These are phyloP conservation scores for Raphanus sativus DNA, from an alignment of 345 rosid genomes.

Conservation along the genomic window DNA sequence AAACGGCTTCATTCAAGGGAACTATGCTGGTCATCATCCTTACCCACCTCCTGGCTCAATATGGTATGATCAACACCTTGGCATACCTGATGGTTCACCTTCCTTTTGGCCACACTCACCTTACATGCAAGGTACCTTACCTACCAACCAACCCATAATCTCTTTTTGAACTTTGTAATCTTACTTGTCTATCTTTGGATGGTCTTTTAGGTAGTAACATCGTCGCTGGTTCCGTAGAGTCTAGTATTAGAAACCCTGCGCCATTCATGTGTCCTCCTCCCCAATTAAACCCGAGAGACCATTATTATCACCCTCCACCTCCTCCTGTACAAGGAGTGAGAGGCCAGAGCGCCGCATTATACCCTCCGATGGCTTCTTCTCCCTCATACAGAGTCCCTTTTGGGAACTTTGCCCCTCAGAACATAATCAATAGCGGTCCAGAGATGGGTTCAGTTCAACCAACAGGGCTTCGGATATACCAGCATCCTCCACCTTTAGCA, in stretches of 20 bases:
- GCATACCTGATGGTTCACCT: constrained; percentile 52
- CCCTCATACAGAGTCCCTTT: constrained; percentile 37
- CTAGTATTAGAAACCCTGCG: constrained; percentile 54
- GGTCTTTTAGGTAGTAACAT: constrained; percentile 40
- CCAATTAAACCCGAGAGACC: constrained; percentile 47
- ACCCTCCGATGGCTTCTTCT: constrained; percentile 50
- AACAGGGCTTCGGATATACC: constrained; percentile 57
- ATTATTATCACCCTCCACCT: constrained; percentile 44
- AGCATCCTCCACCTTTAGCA: constrained; percentile 48
- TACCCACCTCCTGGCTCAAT: constrained; percentile 52
- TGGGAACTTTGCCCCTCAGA: constrained; percentile 45
- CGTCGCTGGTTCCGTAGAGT: constrained; percentile 53
- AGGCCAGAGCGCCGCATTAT: constrained; percentile 50
- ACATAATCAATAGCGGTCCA: constrained; percentile 37
- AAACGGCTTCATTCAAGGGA: constrained; percentile 58
- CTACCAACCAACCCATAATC: background rate
- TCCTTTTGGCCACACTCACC: constrained; percentile 68
- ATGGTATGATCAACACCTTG: constrained; percentile 40
- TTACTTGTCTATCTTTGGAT: background rate
- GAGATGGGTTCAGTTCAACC: constrained; percentile 57
- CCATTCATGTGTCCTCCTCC: constrained; percentile 44
- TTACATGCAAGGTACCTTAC: constrained; percentile 69
- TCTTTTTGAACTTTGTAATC: constrained; percentile 4
- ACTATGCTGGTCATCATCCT: constrained; percentile 52
- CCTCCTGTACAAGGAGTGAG: constrained; percentile 63